phyloP scores from a whole-genome alignment of 2,329 filamentous ascomycete species.

The Metarhizium brunneum region DNA sequence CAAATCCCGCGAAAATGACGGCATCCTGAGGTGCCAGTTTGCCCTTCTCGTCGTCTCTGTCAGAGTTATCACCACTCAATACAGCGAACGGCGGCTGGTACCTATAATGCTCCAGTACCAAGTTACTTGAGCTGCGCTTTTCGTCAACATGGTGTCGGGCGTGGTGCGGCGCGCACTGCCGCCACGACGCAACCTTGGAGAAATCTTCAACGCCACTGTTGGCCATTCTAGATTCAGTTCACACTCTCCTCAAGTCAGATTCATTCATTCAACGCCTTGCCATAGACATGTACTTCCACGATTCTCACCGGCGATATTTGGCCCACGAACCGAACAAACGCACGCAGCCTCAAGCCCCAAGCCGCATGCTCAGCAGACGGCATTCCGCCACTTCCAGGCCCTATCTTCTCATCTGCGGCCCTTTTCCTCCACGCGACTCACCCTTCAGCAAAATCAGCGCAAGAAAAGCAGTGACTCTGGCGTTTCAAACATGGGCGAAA shows the following conservation, averaged over 20 bases:
- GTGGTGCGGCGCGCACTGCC: conserved; percentile 39
- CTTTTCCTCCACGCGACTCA: conserved; percentile 19
- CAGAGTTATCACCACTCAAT: neutral
- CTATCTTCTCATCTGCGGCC: conserved; percentile 11
- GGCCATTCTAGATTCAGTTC: conserved; percentile 11
- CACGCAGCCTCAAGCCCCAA: neutral
- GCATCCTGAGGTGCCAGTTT: conserved; percentile 16
- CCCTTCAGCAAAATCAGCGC: conserved; percentile 15
- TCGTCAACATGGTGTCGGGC: conserved; percentile 38
- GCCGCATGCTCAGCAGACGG: neutral
- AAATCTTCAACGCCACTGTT: conserved; percentile 13
- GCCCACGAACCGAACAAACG: neutral
- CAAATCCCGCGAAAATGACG: conserved; percentile 26
- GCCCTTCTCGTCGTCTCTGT: conserved; percentile 7
- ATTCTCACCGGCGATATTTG: conserved; percentile 1
- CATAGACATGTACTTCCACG: neutral
- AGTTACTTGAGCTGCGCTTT: conserved; percentile 8
- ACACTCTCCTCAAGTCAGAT: conserved; percentile 7
- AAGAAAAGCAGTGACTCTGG: conserved; percentile 24
- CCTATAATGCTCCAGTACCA: conserved; percentile 21
- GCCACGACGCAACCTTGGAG: conserved; percentile 31
- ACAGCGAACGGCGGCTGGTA: conserved; percentile 2
- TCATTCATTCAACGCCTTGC: neutral
- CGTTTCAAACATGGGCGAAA: conserved; percentile 20
- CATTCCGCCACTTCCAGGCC: neutral